Base-by-base conservation (phyloP, 2,329 filamentous ascomycete species). In the Stemphylium vesicarium region DNA sequence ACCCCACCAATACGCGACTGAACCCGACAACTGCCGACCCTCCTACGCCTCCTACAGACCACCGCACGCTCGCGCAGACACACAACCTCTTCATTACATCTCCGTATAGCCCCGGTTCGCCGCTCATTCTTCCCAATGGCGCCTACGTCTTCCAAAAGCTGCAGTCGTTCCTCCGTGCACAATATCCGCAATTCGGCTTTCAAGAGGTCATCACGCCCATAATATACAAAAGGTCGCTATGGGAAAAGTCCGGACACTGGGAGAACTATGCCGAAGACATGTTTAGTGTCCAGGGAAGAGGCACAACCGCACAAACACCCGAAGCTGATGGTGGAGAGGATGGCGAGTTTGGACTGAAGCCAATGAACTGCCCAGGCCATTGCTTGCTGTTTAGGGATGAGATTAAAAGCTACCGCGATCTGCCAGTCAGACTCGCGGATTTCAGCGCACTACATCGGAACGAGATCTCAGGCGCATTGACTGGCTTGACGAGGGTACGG, bases 281-380 rank as follows among this genome's bases (percentile, higher is more conserved):
- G 92, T 96, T 93, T 75, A 88, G 89, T 50, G 92, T 96, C 24
- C 86, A 78, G 18, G 82, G 81, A 1, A 79, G 82, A 13, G 80
- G 80, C n/a, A 77, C 78, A 31, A 77, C 71, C 18, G 78, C 78
- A 3, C 70, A 78, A 40, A 70, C 60, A n/a, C 68, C 78, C 31
- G 76, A 76, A 5, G 74, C 73, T 2, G 80, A 85, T 56, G 60
- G 74, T 7, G 81, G 80, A 16, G 84, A 87, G 57, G 85, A 89
- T 58, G 86, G 88, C 60, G 88, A 90, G 59, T 96, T 91, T 75
- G 91, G 90, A 15, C 79, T 96, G 64, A 96, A 96, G 75, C 92
- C 92, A 12, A 96, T 96, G 92, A 96, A 96, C 72, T 96, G 92
- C 71, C 92, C 92, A 0, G 92, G 91, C 3, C 92, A 96, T 75